A percentile compares a stretch with the other conserved stretches of the same genome.
Evolutionary conservation across 2,329 filamentous ascomycete species (phyloP).

Genomic region (Thelonectria blattea): DNA sequence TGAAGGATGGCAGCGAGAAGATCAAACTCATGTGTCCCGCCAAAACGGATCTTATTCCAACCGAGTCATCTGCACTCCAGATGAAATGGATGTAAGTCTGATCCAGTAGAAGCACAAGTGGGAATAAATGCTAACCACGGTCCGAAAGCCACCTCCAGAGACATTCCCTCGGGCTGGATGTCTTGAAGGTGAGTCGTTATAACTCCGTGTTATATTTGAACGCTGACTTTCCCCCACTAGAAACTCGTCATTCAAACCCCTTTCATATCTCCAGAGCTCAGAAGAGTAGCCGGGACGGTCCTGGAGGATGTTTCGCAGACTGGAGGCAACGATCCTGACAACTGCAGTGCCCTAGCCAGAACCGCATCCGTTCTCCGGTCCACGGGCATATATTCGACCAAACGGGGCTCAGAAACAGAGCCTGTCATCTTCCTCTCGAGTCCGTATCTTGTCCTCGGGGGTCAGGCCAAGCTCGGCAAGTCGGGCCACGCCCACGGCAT

Average conservation of each 20-base stretch:
- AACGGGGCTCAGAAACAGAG: neutral
- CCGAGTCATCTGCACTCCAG: neutral
- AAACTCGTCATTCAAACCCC: neutral
- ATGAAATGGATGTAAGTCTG: neutral
- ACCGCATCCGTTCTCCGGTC: neutral
- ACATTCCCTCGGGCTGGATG: neutral
- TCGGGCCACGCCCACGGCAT: neutral
- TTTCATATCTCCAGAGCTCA: neutral
- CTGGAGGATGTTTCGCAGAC: neutral
- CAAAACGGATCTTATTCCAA: neutral
- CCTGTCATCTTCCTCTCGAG: neutral
- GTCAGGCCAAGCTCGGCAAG: neutral
- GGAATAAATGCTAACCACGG: neutral
- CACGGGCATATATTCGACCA: neutral
- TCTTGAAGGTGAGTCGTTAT: neutral
- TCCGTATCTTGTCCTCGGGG: neutral
- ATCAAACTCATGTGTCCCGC: neutral
- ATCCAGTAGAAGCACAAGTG: neutral
- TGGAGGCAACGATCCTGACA: neutral
- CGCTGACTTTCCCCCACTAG: neutral
- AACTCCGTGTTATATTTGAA: neutral
- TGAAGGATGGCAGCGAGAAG: neutral
- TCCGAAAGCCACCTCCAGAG: neutral
- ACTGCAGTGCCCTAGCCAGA: neutral
- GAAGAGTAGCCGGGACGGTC: neutral